Evolutionary conservation across 495 filamentous ascomycete genomes (phyloP).

Genomic region (Lasiosphaeris hirsuta): DNA sequence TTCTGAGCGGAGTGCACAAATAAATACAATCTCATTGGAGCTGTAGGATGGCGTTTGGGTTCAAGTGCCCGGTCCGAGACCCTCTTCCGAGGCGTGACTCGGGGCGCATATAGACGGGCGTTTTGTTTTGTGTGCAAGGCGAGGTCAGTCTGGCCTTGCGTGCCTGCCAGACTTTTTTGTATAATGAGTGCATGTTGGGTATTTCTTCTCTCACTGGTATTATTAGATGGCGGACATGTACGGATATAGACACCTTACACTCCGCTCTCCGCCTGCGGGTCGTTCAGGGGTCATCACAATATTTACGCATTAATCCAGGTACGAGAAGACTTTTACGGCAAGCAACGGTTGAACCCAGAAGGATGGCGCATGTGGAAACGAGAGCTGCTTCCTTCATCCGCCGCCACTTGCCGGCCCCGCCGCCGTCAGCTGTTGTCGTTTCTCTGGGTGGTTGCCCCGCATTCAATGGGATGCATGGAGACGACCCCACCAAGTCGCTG

Average conservation of each 20-base stretch:
- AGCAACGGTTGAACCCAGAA: no score
- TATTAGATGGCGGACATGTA: background rate
- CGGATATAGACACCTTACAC: background rate
- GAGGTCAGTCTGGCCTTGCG: background rate
- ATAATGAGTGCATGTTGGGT: background rate
- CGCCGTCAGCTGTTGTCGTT: background rate
- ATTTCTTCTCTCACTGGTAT: background rate
- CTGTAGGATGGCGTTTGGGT: background rate
- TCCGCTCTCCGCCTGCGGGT: no score
- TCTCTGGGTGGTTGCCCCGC: background rate
- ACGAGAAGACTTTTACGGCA: no score
- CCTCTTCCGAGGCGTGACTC: background rate
- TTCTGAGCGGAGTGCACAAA: conserved; percentile 10
- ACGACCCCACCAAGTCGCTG: no score
- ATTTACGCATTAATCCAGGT: no score
- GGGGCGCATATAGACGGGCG: conserved; percentile 5
- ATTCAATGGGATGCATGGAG: background rate
- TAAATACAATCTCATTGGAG: background rate
- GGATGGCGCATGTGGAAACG: no score
- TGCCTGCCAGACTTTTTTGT: background rate
- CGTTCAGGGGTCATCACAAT: no score
- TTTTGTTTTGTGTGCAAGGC: background rate
- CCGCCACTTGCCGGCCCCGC: background rate
- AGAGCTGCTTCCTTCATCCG: no score
- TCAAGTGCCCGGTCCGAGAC: background rate